Evolutionary conservation across 805 yeast genomes (phyloP).

Genomic region (Ogataea wickerhamii): DNA sequence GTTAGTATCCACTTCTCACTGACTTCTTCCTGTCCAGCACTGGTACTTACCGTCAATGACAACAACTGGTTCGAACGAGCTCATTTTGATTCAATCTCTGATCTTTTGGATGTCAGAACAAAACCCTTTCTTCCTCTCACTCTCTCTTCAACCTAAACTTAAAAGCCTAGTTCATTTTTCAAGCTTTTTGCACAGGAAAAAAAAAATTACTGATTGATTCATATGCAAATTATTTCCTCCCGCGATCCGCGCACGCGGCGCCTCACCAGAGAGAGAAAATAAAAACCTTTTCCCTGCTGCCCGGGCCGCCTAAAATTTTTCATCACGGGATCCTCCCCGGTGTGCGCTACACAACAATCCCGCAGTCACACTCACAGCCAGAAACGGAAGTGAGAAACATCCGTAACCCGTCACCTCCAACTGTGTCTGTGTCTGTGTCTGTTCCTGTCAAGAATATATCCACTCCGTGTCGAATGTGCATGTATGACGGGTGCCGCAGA

Average conservation of each 20-base stretch:
- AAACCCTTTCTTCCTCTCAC: too few relatives aligned
- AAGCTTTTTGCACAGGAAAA: too few relatives aligned
- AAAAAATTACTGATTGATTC: too few relatives aligned
- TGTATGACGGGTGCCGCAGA: not conserved
- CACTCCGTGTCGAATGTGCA: not conserved
- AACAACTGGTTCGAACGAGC: conserved; percentile 93
- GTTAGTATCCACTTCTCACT: not conserved
- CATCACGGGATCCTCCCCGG: not conserved
- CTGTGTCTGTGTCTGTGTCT: too few relatives aligned
- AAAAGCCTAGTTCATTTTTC: too few relatives aligned
- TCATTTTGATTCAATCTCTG: conserved; percentile 42
- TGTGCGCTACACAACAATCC: not conserved
- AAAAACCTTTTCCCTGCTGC: conserved; percentile 7
- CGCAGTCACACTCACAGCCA: conserved; percentile 11
- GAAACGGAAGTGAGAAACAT: too few relatives aligned
- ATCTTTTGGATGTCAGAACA: not conserved
- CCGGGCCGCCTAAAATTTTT: conserved; percentile 6
- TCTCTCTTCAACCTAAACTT: too few relatives aligned
- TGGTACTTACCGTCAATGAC: conserved; percentile 85
- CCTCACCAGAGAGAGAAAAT: too few relatives aligned
- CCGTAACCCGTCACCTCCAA: too few relatives aligned
- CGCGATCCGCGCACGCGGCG: conserved; percentile 7
- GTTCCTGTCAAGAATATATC: too few relatives aligned
- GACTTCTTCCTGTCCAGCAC: not conserved
- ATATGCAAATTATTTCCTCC: too few relatives aligned